A percentile compares a stretch with the other conserved stretches of the same genome.
These are phyloP conservation scores for Exophiala mesophila DNA, from an alignment of 2,329 filamentous ascomycete species.

Conservation along the genomic window DNA sequence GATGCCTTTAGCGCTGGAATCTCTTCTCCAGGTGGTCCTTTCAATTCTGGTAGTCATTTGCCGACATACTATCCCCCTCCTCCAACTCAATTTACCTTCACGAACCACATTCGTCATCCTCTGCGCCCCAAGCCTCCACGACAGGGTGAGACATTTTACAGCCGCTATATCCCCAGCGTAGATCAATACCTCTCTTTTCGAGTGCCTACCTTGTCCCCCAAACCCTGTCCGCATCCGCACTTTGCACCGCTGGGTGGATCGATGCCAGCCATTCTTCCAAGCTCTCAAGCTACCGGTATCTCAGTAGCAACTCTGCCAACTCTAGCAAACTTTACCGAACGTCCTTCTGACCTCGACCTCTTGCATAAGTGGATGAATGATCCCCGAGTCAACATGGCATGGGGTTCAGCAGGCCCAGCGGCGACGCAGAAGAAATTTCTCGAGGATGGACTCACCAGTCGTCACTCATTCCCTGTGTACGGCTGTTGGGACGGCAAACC, in stretches of 20 bases:
- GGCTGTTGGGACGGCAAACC: conserved; percentile 92
- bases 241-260: conserved; percentile 51
- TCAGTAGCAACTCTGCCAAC: conserved; percentile 29
- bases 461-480: conserved; percentile 83
- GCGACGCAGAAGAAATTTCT: conserved; percentile 64
- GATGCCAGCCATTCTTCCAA: conserved; percentile 24
- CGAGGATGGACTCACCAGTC: conserved; percentile 56
- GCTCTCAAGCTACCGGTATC: conserved; percentile 16
- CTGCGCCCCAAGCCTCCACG: conserved; percentile 81
- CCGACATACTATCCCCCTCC: conserved; percentile 87
- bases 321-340: conserved; percentile 39
- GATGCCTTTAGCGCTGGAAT: conserved; percentile 22
- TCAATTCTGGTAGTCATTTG: conserved; percentile 75
- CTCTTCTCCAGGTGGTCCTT: conserved; percentile 55
- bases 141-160: conserved; percentile 88
- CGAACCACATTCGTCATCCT: conserved; percentile 75
- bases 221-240: conserved; percentile 55
- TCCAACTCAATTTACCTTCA: conserved; percentile 74
- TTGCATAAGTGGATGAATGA: conserved; percentile 86
- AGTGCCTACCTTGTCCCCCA: conserved; percentile 65
- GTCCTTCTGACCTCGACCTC: conserved; percentile 60
- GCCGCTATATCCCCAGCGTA: conserved; percentile 75
- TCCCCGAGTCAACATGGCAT: conserved; percentile 76
- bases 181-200: conserved; percentile 85
- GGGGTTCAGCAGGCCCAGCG: conserved; percentile 62